phyloP scores from a whole-genome alignment of 1,139 yeast genomes.

The Dujonia santamariae region DNA sequence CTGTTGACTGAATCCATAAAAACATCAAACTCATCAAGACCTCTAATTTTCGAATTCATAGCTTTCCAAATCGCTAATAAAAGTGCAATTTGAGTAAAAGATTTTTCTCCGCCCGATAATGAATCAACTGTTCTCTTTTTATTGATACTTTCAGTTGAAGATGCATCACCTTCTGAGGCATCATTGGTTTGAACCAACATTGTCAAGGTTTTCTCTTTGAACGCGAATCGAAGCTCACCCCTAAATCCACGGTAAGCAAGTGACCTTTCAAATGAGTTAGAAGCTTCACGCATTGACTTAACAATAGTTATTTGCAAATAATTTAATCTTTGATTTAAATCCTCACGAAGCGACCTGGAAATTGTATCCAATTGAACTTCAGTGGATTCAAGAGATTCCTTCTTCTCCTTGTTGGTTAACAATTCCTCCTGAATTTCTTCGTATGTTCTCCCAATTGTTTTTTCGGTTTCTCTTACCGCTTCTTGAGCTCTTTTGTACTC shows the following conservation, averaged over 20 bases:
- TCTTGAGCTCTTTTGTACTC: slow-evolving; percentile 32
- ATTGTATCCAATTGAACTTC: slow-evolving; percentile 22
- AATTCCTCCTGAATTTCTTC: slow-evolving; percentile 39
- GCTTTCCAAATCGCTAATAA: slow-evolving; percentile 89
- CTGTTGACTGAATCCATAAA: slow-evolving; percentile 96
- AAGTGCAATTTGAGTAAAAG: slow-evolving; percentile 87
- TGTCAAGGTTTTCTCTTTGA: slow-evolving; percentile 45
- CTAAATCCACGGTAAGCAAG: slow-evolving; percentile 68
- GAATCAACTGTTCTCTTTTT: slow-evolving; percentile 72
- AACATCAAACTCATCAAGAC: slow-evolving; percentile 96
- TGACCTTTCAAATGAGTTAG: slow-evolving; percentile 52
- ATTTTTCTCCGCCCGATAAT: slow-evolving; percentile 94
- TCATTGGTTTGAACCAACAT: slow-evolving; percentile 58
- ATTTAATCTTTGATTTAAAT: slow-evolving; percentile 46
- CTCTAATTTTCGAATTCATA: slow-evolving; percentile 83
- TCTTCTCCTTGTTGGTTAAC: slow-evolving; percentile 20
- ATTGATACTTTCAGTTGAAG: not conserved
- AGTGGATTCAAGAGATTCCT: slow-evolving; percentile 26
- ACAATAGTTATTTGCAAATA: slow-evolving; percentile 47
- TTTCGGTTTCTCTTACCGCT: slow-evolving; percentile 38
- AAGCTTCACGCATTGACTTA: slow-evolving; percentile 31
- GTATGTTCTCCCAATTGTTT: slow-evolving; percentile 29
- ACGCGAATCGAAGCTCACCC: slow-evolving; percentile 69
- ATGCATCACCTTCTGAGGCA: slow-evolving; percentile 35
- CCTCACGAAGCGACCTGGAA: slow-evolving; percentile 23